Conservation (phyloP, 176 grass and related monocot species). For the Eleusine indica region DNA sequence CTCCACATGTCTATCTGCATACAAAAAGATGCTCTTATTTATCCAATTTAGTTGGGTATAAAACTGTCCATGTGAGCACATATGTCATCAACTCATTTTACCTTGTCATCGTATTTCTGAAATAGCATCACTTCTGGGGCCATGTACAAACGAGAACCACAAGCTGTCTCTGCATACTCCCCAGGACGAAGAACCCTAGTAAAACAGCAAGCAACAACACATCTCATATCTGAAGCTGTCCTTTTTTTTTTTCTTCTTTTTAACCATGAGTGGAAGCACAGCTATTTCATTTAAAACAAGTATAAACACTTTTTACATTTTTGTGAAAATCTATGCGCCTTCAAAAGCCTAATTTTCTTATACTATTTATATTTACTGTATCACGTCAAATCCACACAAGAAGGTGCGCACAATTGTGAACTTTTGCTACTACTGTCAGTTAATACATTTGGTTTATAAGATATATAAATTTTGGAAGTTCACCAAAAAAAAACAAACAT, state of each 20-base stretch:
- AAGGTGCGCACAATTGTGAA: no score
- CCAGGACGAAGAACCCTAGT: slow-evolving; percentile 59
- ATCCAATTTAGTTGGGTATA: neutral
- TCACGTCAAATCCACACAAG: neutral
- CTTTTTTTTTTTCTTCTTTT: neutral
- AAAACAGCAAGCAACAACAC: neutral
- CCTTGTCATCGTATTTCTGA: slow-evolving; percentile 63
- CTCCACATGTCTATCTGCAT: slow-evolving; percentile 70
- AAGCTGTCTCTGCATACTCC: slow-evolving; percentile 47
- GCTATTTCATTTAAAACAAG: neutral
- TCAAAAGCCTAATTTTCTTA: neutral
- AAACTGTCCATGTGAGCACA: neutral
- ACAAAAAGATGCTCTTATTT: slow-evolving; percentile 19
- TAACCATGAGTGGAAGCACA: neutral
- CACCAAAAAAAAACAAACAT: no score
- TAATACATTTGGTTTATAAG: neutral
- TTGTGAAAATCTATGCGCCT: neutral
- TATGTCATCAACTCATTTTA: neutral
- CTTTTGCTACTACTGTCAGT: neutral
- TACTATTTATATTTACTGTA: neutral
- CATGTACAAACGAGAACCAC: slow-evolving; percentile 67
- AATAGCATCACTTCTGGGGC: slow-evolving; percentile 80
- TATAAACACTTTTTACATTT: neutral
- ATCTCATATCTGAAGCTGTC: neutral
- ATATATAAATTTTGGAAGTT: neutral